Conservation (phyloP, 352 stramenopile species). For the Pythium dissimile region DNA sequence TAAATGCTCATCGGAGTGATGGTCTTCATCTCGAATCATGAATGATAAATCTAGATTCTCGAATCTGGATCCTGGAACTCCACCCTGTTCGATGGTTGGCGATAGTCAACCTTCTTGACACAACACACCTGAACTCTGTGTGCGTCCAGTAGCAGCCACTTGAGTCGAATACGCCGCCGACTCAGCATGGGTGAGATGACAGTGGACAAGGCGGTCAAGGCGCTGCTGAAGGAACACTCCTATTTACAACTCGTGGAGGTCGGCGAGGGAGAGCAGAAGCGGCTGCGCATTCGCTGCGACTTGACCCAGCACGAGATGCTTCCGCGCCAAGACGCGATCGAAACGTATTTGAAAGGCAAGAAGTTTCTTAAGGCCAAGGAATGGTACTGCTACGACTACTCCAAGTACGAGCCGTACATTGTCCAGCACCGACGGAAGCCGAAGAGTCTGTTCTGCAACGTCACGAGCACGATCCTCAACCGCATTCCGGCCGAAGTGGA, state of each 20-base stretch:
- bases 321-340: conserved; percentile 51
- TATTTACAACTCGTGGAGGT: conserved; percentile 53
- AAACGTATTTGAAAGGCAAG: conserved; percentile 69
- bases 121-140: too few species aligned
- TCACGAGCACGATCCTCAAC: conserved; percentile 86
- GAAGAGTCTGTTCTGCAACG: conserved; percentile 87
- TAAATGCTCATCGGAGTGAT: neutral
- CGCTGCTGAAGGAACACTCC: conserved; percentile 42
- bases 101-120: neutral
- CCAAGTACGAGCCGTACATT: conserved; percentile 90
- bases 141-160: too few species aligned
- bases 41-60: neutral
- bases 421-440: conserved; percentile 76
- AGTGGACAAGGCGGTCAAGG: conserved; percentile 37
- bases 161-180: neutral
- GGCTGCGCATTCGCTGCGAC: conserved; percentile 62
- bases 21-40: neutral
- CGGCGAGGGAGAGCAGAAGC: conserved; percentile 40
- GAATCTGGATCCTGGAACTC: conserved; percentile 10
- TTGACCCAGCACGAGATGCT: conserved; percentile 82
- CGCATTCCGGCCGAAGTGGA: conserved; percentile 86
- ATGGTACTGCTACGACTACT: conserved; percentile 90
- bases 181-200: neutral
- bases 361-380: conserved; percentile 79
- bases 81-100: conserved; percentile 9